Evolutionary conservation across 2,329 filamentous ascomycete genomes (phyloP).

Genomic region (Cercospora citrullina): DNA sequence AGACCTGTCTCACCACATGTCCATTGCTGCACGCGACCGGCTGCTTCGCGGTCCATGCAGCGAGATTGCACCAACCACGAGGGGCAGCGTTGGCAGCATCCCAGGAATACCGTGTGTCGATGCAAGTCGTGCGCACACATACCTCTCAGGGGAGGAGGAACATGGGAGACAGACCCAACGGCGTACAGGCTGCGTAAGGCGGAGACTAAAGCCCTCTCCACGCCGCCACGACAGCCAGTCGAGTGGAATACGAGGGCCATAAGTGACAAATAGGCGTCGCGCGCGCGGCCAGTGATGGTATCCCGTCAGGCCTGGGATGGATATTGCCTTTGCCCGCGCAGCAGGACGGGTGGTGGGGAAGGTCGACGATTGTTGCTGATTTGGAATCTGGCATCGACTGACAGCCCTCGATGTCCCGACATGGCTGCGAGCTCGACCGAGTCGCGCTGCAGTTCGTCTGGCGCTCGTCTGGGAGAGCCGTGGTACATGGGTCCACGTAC

Average conservation of each 20-base stretch:
- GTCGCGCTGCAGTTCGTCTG: not conserved
- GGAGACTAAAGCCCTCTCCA: slow-evolving; percentile 3
- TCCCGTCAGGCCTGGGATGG: not conserved
- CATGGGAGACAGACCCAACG: not conserved
- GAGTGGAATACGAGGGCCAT: not conserved
- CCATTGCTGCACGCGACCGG: not conserved
- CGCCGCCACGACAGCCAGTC: not conserved
- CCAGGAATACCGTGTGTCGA: not conserved
- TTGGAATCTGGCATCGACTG: slow-evolving; percentile 1
- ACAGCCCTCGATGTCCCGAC: not conserved
- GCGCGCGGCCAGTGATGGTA: not conserved
- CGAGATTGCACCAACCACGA: not conserved
- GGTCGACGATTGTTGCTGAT: slow-evolving; percentile 12
- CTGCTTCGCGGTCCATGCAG: not conserved
- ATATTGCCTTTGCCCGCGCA: slow-evolving; percentile 13
- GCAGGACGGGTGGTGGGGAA: not conserved
- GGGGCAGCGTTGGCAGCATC: not conserved
- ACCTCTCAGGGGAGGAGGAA: not conserved
- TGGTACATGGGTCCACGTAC: not conserved
- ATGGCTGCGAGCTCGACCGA: slow-evolving; percentile 1
- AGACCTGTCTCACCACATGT: slow-evolving; percentile 7
- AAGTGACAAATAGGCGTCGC: not conserved
- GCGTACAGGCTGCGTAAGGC: slow-evolving; percentile 1
- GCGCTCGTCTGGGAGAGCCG: not conserved
- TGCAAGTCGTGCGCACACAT: not conserved